Conservation (phyloP, 306 rosid genomes). For the Corylus avellana region DNA sequence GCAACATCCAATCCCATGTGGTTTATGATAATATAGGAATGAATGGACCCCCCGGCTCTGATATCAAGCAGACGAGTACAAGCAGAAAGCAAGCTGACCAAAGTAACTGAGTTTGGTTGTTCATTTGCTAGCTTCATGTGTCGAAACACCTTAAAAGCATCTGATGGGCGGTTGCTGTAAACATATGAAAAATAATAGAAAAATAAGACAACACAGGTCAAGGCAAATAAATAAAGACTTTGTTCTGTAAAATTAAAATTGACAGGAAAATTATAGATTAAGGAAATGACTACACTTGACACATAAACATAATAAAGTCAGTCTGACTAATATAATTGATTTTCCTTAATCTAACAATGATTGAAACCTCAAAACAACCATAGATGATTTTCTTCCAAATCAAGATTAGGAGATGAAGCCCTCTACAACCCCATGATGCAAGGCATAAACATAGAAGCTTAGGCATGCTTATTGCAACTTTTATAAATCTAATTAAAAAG, state of each 20-base stretch:
- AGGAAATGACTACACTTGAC: neutral
- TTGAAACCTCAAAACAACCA: neutral
- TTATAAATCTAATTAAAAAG: neutral
- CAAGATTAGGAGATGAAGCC: neutral
- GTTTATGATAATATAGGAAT: conserved; percentile 40
- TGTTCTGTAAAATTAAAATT: neutral
- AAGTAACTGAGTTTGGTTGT: conserved; percentile 51
- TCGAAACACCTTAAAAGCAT: conserved; percentile 36
- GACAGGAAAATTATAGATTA: neutral
- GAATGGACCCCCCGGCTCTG: conserved; percentile 47
- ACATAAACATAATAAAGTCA: neutral
- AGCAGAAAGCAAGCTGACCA: conserved; percentile 60
- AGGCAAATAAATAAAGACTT: neutral
- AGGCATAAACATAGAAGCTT: neutral
- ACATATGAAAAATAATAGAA: neutral
- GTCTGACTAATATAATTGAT: neutral
- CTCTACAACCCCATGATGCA: neutral
- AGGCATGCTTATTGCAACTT: neutral
- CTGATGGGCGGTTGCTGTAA: conserved; percentile 31
- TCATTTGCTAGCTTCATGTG: conserved; percentile 38
- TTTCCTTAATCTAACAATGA: neutral
- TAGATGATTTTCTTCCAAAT: neutral
- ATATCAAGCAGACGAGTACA: conserved; percentile 38
- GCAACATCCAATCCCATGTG: conserved; percentile 37
- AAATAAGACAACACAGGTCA: neutral